These are phyloP conservation scores for Moricandia arvensis DNA, from an alignment of 345 rosid species.

Conservation along the genomic window DNA sequence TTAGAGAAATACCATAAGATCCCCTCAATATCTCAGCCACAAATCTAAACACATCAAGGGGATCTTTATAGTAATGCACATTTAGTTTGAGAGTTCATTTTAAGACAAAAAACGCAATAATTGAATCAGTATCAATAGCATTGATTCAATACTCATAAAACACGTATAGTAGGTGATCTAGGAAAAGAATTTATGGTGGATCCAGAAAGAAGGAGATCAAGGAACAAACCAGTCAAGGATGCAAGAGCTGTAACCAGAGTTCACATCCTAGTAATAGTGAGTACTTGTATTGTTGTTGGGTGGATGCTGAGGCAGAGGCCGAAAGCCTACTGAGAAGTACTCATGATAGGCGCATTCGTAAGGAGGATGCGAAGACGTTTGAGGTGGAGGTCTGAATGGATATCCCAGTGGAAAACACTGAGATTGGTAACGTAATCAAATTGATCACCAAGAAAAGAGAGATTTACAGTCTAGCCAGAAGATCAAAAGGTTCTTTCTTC, in stretches of 20 bases:
- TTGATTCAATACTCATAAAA: background rate
- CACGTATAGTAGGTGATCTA: background rate
- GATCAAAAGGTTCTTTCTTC: background rate
- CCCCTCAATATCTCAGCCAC: background rate
- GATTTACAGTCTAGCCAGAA: background rate
- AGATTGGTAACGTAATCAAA: background rate
- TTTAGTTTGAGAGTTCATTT: background rate
- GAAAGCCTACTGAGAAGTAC: background rate
- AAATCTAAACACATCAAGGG: background rate
- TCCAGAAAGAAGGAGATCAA: background rate
- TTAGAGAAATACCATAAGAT: background rate
- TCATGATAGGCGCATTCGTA: background rate
- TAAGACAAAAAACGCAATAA: background rate
- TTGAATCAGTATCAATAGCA: background rate
- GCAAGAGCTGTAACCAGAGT: background rate
- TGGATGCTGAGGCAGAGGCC: background rate
- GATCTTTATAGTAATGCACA: background rate
- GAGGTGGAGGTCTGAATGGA: background rate
- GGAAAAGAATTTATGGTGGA: background rate
- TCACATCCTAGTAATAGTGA: background rate
- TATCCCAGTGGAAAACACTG: background rate
- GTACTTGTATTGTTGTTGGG: background rate
- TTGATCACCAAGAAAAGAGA: background rate
- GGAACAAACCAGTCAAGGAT: background rate
- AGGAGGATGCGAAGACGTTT: background rate